A percentile compares a stretch with the other conserved stretches of the same genome.
These are phyloP conservation scores for Clarireedia monteithiana DNA, from an alignment of 2,329 filamentous ascomycete species.

Conservation along the genomic window DNA sequence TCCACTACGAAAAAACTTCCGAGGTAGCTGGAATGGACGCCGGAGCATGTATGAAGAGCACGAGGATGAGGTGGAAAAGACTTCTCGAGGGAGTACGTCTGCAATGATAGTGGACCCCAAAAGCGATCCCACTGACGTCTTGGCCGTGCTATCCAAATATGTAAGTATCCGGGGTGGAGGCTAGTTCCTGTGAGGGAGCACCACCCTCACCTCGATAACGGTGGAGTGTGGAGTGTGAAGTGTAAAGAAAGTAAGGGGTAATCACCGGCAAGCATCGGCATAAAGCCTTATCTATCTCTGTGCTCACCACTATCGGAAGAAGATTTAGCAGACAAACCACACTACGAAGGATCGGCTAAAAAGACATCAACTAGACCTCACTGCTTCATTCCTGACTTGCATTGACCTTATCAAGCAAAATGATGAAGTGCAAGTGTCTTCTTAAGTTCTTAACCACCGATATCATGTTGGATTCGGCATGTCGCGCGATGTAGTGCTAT, in stretches of 20 bases:
- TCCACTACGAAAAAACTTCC: not conserved
- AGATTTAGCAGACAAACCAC: not conserved
- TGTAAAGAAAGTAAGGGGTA: not conserved
- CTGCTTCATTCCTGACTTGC: too few species aligned
- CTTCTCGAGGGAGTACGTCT: too few species aligned
- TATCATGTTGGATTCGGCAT: not conserved
- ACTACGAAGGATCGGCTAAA: not conserved
- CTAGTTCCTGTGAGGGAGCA: not conserved
- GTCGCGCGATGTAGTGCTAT: not conserved
- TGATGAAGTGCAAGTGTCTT: not conserved
- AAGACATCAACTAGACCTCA: not conserved
- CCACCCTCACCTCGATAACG: not conserved
- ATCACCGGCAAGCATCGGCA: not conserved
- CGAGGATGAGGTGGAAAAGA: too few species aligned
- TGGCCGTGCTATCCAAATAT: too few species aligned
- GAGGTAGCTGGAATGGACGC: not conserved
- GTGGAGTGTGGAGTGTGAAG: not conserved
- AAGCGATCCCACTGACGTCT: too few species aligned
- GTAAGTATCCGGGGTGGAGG: too few species aligned
- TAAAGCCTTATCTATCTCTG: not conserved
- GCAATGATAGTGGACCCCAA: too few species aligned
- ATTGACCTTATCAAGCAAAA: not conserved
- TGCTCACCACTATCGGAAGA: not conserved
- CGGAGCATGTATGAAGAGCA: too few species aligned
- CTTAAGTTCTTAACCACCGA: conserved; percentile 1